Conservation (phyloP, 257 asterid species). For the Phtheirospermum japonicum region DNA sequence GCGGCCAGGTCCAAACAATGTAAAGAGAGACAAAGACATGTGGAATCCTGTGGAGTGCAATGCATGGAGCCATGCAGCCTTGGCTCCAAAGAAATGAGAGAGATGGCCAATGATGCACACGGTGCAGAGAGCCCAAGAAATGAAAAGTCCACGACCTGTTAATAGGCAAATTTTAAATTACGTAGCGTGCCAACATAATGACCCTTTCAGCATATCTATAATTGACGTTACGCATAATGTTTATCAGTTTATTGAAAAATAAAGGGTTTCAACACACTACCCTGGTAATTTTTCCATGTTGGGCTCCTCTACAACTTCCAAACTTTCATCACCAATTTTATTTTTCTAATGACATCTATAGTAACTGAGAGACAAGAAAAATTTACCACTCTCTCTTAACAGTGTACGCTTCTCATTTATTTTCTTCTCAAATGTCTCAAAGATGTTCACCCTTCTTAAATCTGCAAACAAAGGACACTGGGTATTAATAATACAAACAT, state of each 20-base stretch:
- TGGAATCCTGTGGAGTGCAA: conserved; percentile 95
- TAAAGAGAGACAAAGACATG: conserved; percentile 75
- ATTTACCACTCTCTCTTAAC: conserved; percentile 79
- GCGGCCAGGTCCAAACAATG: conserved; percentile 94
- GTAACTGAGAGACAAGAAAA: conserved; percentile 22
- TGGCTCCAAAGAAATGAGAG: conserved; percentile 89
- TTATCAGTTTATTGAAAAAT: background rate
- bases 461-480: conserved; percentile 57
- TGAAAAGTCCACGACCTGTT: conserved; percentile 95
- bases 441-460: conserved; percentile 66
- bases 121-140: conserved; percentile 96
- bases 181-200: conserved; percentile 24
- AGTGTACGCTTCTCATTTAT: conserved; percentile 71
- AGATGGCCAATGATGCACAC: conserved; percentile 90
- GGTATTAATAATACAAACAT: conserved; percentile 20
- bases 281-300: conserved; percentile 2
- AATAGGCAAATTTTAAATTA: conserved; percentile 27
- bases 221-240: conserved; percentile 8
- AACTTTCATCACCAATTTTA: conserved; percentile 9
- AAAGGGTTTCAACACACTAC: too few relatives aligned
- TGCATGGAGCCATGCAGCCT: conserved; percentile 93
- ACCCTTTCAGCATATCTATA: conserved; percentile 15
- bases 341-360: conserved; percentile 1
- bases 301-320: conserved; percentile 14
- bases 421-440: conserved; percentile 83